phyloP scores from a whole-genome alignment of 345 rosid genomes.

The Euphorbia lathyris region DNA sequence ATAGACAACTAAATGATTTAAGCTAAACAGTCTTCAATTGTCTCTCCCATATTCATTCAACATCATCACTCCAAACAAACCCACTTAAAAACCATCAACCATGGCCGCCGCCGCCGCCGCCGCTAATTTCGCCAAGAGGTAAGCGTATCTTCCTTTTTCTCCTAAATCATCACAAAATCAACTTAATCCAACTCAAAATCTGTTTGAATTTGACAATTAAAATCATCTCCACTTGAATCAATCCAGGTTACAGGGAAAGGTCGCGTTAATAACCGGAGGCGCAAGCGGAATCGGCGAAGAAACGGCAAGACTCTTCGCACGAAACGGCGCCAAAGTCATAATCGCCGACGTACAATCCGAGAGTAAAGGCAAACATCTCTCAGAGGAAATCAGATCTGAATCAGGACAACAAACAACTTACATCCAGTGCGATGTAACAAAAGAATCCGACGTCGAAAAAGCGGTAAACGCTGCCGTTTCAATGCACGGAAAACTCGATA shows the following conservation, averaged over 20 bases:
- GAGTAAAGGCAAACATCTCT: neutral
- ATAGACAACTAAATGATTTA: too few species aligned
- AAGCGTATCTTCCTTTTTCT: too few species aligned
- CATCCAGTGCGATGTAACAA: neutral
- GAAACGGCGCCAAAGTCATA: constrained; percentile 3
- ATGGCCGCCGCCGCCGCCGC: too few species aligned
- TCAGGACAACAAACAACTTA: neutral
- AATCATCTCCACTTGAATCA: too few species aligned
- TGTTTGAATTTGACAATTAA: too few species aligned
- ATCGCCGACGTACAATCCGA: constrained; percentile 4
- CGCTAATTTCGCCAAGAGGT: too few species aligned
- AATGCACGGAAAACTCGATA: constrained; percentile 10
- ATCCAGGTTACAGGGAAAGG: constrained; percentile 10
- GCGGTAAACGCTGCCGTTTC: constrained; percentile 12
- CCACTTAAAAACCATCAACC: too few species aligned
- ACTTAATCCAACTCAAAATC: too few species aligned
- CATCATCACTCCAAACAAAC: too few species aligned
- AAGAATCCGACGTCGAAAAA: neutral
- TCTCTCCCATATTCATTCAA: too few species aligned
- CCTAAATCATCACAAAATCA: too few species aligned
- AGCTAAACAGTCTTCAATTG: too few species aligned
- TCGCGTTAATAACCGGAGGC: constrained; percentile 1
- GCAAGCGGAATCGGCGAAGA: constrained; percentile 6
- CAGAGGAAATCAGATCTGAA: neutral
- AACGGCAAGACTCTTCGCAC: neutral